Conservation (phyloP, 176 grass and related monocot genomes). For the Stipa capillata region DNA sequence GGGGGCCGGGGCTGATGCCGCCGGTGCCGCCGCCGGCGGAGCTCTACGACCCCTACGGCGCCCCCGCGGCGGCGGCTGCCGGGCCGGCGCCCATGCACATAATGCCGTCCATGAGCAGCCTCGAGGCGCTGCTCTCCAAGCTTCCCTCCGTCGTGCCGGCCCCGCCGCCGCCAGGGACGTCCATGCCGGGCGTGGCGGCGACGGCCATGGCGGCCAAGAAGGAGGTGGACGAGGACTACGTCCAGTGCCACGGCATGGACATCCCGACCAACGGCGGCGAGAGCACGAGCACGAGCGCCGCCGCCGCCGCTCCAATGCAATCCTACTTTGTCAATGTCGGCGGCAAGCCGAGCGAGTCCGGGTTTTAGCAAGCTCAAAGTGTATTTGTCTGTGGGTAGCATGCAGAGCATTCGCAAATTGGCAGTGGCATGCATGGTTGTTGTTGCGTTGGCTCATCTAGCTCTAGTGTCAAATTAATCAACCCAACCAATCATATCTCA, state of each 20-base stretch:
- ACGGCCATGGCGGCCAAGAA: slow-evolving; percentile 8
- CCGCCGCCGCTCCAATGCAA: slow-evolving; percentile 22
- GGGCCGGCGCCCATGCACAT: slow-evolving; percentile 45
- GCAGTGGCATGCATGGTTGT: not conserved
- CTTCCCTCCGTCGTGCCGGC: slow-evolving; percentile 70
- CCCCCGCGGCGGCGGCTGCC: not conserved
- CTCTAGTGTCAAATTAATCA: not conserved
- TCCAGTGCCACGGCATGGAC: slow-evolving; percentile 33
- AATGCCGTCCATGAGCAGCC: slow-evolving; percentile 98
- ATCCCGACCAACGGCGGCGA: slow-evolving; percentile 24
- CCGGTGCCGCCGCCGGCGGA: slow-evolving; percentile 31
- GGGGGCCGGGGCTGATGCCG: slow-evolving; percentile 18
- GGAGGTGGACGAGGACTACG: slow-evolving; percentile 41
- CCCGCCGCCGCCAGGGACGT: not conserved
- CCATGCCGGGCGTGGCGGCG: not conserved
- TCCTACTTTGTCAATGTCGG: slow-evolving; percentile 57
- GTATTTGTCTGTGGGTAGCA: not conserved
- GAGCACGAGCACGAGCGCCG: slow-evolving; percentile 18
- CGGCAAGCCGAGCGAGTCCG: slow-evolving; percentile 38
- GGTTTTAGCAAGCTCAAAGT: slow-evolving; percentile 36
- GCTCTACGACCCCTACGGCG: slow-evolving; percentile 57
- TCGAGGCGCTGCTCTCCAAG: slow-evolving; percentile 94
- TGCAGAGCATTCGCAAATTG: too few relatives aligned
- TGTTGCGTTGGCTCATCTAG: not conserved
- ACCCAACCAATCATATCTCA: not conserved